phyloP scores from a whole-genome alignment of 495 filamentous ascomycete species.

The Usnea hakonensis region DNA sequence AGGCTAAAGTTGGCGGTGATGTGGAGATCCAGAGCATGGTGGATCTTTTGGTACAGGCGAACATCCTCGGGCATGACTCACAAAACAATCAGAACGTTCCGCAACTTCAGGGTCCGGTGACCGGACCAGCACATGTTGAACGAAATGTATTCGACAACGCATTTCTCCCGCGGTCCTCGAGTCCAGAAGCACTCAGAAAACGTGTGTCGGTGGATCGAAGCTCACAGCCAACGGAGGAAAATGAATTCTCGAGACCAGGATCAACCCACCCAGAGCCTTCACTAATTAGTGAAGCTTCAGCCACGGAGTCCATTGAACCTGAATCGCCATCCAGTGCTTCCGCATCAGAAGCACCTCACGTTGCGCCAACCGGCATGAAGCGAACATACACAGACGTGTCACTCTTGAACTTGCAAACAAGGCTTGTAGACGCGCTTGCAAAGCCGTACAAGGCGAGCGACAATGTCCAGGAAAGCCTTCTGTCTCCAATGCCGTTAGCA shows the following conservation, averaged over 20 bases:
- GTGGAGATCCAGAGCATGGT: constrained; percentile 84
- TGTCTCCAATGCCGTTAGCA: constrained; percentile 39
- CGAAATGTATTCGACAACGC: constrained; percentile 76
- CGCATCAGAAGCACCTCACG: background rate
- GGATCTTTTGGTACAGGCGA: constrained; percentile 72
- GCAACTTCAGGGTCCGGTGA: constrained; percentile 53
- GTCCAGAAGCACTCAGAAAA: constrained; percentile 36
- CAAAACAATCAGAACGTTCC: constrained; percentile 36
- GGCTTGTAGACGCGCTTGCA: constrained; percentile 81
- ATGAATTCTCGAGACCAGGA: constrained; percentile 26
- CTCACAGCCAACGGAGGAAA: constrained; percentile 45
- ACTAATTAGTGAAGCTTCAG: constrained; percentile 16
- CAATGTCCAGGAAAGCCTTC: constrained; percentile 29
- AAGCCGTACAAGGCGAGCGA: constrained; percentile 56
- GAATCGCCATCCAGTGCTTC: constrained; percentile 15
- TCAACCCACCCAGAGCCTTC: constrained; percentile 23
- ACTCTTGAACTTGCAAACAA: constrained; percentile 62
- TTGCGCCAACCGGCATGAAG: constrained; percentile 60
- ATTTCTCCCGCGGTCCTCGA: constrained; percentile 45
- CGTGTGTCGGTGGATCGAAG: constrained; percentile 34
- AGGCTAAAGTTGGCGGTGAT: constrained; percentile 74
- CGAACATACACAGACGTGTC: constrained; percentile 80
- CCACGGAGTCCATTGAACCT: constrained; percentile 15
- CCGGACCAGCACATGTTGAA: constrained; percentile 62
- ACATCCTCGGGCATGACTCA: constrained; percentile 55